Evolutionary conservation across 2,329 filamentous ascomycete species (phyloP).

Genomic region (Neonectria punicea): DNA sequence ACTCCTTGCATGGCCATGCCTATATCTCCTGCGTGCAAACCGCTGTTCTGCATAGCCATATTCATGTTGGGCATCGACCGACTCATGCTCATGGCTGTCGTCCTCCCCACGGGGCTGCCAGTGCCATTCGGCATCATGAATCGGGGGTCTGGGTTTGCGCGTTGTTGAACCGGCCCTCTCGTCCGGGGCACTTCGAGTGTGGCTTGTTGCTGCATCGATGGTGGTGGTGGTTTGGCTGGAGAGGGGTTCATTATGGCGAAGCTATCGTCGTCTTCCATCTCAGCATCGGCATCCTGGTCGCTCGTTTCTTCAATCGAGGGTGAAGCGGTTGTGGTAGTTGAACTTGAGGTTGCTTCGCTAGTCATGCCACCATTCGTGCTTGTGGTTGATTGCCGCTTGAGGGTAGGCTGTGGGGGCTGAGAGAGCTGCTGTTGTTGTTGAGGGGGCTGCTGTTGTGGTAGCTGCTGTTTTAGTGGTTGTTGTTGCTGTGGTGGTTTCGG

Average conservation of each 20-base stretch:
- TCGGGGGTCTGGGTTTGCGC: constrained; percentile 47
- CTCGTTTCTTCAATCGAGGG: constrained; percentile 59
- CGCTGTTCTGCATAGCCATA: constrained; percentile 52
- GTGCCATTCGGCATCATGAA: constrained; percentile 57
- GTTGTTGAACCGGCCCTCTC: constrained; percentile 51
- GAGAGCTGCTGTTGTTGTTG: constrained; percentile 30
- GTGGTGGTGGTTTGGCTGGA: constrained; percentile 50
- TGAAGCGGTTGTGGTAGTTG: constrained; percentile 49
- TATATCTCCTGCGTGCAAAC: constrained; percentile 57
- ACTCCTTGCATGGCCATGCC: constrained; percentile 58
- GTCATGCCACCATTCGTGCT: constrained; percentile 47
- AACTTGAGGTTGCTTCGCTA: constrained; percentile 49
- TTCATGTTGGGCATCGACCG: constrained; percentile 60
- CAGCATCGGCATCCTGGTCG: constrained; percentile 55
- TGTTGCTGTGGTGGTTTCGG: constrained; percentile 27
- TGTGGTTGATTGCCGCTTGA: constrained; percentile 48
- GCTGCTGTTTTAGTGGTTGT: constrained; percentile 35
- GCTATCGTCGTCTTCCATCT: constrained; percentile 69
- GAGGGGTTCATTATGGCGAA: constrained; percentile 62
- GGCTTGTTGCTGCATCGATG: constrained; percentile 53
- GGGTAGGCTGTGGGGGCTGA: constrained; percentile 26
- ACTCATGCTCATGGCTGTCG: constrained; percentile 52
- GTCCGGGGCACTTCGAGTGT: constrained; percentile 58
- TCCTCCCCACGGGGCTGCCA: constrained; percentile 48
- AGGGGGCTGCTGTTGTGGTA: constrained; percentile 35